phyloP scores from a whole-genome alignment of 129 eudicot genomes.

The Flaveria brownii region DNA sequence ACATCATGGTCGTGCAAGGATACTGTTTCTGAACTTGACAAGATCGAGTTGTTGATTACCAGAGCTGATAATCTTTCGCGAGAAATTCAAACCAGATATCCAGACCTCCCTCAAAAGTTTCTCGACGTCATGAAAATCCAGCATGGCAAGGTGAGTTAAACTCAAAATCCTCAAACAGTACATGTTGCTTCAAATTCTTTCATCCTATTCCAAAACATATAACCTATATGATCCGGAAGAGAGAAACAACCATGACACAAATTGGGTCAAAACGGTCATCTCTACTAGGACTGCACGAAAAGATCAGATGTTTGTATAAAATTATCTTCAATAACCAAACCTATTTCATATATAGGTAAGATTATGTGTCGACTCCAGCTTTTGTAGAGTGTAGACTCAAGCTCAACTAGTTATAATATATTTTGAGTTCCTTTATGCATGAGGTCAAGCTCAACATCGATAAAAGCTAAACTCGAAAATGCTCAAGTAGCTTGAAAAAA shows the following conservation, averaged over 20 bases:
- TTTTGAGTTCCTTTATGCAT: too few relatives aligned
- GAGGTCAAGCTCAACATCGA: neutral
- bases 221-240: neutral
- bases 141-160: slow-evolving; percentile 64
- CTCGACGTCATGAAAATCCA: slow-evolving; percentile 76
- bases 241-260: too few relatives aligned
- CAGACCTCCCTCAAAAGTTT: slow-evolving; percentile 87
- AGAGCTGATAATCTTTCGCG: slow-evolving; percentile 61
- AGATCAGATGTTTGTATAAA: too few relatives aligned
- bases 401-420: too few relatives aligned
- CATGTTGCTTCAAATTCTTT: neutral
- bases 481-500: neutral
- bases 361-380: too few relatives aligned
- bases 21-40: slow-evolving; percentile 67
- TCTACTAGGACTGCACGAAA: neutral
- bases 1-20: slow-evolving; percentile 83
- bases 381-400: too few relatives aligned
- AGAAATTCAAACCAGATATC: slow-evolving; percentile 55
- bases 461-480: neutral
- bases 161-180: neutral
- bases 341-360: too few relatives aligned
- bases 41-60: slow-evolving; percentile 46
- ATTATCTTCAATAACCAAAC: too few relatives aligned
- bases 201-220: neutral
- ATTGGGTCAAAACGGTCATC: neutral